Conservation (phyloP, 1,284 basidiomycete genomes). For the Ceratobasidium sp. region DNA sequence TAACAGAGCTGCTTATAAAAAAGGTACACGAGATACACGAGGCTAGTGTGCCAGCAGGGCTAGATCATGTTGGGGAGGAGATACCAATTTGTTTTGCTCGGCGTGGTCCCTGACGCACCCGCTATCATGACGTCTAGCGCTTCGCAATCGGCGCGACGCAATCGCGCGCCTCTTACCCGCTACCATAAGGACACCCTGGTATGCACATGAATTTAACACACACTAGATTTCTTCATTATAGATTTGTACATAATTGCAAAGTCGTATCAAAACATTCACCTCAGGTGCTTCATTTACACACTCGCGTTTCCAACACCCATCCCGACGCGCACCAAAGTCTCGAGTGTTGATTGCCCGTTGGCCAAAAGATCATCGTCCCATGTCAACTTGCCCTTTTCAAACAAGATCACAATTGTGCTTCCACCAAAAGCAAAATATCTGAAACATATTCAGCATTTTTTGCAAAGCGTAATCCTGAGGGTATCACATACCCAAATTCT, state of each 20-base stretch:
- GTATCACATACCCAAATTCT: constrained; percentile 75
- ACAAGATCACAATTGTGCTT: constrained; percentile 88
- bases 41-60: background rate
- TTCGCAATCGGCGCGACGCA: background rate
- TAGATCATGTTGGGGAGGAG: constrained; percentile 18
- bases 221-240: constrained; percentile 8
- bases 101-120: constrained; percentile 9
- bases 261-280: constrained; percentile 21
- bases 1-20: constrained; percentile 1
- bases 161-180: too few species aligned
- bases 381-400: constrained; percentile 83
- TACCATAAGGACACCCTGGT: too few species aligned
- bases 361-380: constrained; percentile 95
- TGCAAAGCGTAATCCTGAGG: background rate
- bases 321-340: constrained; percentile 90
- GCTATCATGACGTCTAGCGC: constrained; percentile 2
- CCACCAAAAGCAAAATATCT: constrained; percentile 94
- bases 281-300: background rate
- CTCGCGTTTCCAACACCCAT: constrained; percentile 80
- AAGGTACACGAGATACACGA: constrained; percentile 18
- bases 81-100: background rate
- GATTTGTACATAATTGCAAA: constrained; percentile 11
- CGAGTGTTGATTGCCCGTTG: constrained; percentile 85
- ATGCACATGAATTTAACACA: too few species aligned
- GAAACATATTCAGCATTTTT: background rate